Percentiles rank a stretch among this genome's conserved stretches.
Conservation (phyloP, 169 alveolate species). For the Neospora caninum region DNA sequence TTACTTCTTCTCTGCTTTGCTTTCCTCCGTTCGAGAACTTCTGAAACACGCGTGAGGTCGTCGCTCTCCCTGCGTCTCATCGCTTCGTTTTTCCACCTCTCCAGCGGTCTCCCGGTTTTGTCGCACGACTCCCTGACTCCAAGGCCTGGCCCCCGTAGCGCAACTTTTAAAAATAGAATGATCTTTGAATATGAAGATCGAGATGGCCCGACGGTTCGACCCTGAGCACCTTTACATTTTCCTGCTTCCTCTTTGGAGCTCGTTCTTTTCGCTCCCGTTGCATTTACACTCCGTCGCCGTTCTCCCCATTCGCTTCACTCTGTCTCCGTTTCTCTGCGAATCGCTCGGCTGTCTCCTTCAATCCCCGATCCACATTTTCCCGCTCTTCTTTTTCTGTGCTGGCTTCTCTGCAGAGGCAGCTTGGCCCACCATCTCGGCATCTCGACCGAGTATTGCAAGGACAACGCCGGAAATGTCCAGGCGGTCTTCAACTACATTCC, state of each 20-base stretch:
- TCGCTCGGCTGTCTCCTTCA: background rate
- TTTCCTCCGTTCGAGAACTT: no score
- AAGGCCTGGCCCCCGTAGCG: no score
- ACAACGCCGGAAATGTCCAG: conserved; percentile 61
- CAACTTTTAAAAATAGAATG: no score
- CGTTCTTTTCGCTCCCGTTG: background rate
- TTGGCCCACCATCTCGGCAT: conserved; percentile 66
- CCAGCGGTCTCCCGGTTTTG: background rate
- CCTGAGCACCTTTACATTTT: no score
- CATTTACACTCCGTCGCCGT: no score
- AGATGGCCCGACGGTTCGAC: no score
- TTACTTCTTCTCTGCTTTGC: background rate
- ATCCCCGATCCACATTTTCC: background rate
- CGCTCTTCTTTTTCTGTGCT: background rate
- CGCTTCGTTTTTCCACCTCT: no score
- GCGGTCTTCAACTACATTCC: conserved; percentile 68
- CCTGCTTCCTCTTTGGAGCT: background rate
- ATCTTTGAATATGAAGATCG: no score
- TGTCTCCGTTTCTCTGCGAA: background rate
- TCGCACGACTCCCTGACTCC: background rate
- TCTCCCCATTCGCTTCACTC: background rate
- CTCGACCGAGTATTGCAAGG: conserved; percentile 64
- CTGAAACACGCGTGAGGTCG: no score
- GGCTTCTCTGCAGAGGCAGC: conserved; percentile 45
- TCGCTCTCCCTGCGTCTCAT: no score